Base-by-base conservation (phyloP, 345 rosid genomes). In the Pistacia atlantica region DNA sequence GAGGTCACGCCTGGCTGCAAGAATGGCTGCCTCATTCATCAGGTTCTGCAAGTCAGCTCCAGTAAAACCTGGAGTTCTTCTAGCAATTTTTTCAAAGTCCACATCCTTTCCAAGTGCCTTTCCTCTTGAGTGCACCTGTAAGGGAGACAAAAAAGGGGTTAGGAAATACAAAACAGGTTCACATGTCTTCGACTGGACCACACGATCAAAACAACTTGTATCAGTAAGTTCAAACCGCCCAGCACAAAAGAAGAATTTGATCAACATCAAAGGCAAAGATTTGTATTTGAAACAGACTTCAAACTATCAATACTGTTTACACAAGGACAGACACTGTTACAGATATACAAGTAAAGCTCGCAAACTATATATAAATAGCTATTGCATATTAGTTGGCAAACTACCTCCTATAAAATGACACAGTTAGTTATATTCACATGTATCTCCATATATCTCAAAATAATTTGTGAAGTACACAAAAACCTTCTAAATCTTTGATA, bases 11-110 rank as follows among this genome's bases (percentile, higher is more conserved):
- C 99, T 89, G 16, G 99, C 99, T 8, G 99, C 98, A 75, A 95
- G 92, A 81, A 95, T 93, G 59, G 99, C 98, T 3, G 98, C 99
- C 77, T 96, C 99, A 72, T 93, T 96, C 99, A 93, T 96, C 81
- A 96, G 81, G 80, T 96, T 93, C 88, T 93, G 98, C 86, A 96
- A 77, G 79, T 96, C 98, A 57, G 99, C 98, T 46, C 99, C 99
- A 0, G 97, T 93, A 83, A 96, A 96, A 80, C 98, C 99, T 0
- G 97, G 98, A 33, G 97, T 96, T 80, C 99, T 91, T 87, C 98
- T 87, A 0, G 98, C 91, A 78, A 93, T 89, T 88, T 96, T 96
- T 10, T 93, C 99, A 72, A 90, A 96, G 82, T 96, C 97, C 37
- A 96, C 98, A 80, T 96, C 99, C 81, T 96, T 96, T 7, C 90